Conservation (phyloP, 257 asterid species). For the Solanum chaucha region DNA sequence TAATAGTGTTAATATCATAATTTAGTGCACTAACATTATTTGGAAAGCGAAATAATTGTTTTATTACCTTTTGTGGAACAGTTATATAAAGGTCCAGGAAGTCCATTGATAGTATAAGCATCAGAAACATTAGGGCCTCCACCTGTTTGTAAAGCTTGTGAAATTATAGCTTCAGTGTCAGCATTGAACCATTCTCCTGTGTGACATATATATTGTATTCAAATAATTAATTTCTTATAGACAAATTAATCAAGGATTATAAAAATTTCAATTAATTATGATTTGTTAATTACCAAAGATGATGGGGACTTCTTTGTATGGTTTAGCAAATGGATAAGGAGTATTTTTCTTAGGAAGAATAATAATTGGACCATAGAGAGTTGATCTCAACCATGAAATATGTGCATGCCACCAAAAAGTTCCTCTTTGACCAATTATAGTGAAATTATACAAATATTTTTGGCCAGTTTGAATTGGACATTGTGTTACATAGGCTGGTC, state of each 20-base stretch:
- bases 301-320: constrained; percentile 49
- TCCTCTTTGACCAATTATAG: background rate
- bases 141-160: constrained; percentile 44
- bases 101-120: constrained; percentile 8
- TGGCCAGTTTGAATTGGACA: background rate
- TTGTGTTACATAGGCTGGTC: background rate
- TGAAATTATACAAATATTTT: background rate
- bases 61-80: constrained; percentile 47
- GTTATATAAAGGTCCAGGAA: constrained; percentile 51
- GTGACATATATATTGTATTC: background rate
- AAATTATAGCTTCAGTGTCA: constrained; percentile 54
- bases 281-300: background rate
- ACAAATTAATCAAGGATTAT: background rate
- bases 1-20: background rate
- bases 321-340: constrained; percentile 45
- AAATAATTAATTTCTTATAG: background rate
- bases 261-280: too few species aligned
- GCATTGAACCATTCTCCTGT: constrained; percentile 64
- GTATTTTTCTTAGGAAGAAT: constrained; percentile 3
- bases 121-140: constrained; percentile 30
- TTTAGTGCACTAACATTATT: background rate
- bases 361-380: constrained; percentile 42
- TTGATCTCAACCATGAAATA: constrained; percentile 52
- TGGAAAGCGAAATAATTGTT: background rate
- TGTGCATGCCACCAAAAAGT: constrained; percentile 1